phyloP scores from a whole-genome alignment of 2,329 filamentous ascomycete species.

The Cladophialophora chaetospira region DNA sequence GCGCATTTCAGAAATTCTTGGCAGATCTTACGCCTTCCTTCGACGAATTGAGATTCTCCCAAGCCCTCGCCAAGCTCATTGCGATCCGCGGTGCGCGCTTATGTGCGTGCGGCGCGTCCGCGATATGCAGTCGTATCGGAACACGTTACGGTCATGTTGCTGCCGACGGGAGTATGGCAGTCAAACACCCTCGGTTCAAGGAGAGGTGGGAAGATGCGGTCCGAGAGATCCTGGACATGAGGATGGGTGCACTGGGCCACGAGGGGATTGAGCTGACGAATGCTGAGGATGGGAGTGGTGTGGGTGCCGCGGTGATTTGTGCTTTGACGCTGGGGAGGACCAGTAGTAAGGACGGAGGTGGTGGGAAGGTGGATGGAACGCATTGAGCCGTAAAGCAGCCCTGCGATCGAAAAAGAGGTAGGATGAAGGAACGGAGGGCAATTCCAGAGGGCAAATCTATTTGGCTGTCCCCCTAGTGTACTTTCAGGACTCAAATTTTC shows the following conservation, averaged over 20 bases:
- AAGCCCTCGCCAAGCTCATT: constrained; percentile 87
- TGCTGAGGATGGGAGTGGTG: constrained; percentile 46
- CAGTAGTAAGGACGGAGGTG: too few species aligned
- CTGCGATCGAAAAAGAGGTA: too few species aligned
- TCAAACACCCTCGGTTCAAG: constrained; percentile 47
- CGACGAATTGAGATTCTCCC: constrained; percentile 50
- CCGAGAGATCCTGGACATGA: constrained; percentile 42
- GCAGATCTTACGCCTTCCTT: constrained; percentile 2
- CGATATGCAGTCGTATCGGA: constrained; percentile 94
- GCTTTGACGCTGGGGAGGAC: constrained; percentile 37
- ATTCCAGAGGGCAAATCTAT: too few species aligned
- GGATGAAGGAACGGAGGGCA: too few species aligned
- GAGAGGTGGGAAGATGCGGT: constrained; percentile 43
- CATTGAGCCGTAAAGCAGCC: too few species aligned
- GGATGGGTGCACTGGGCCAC: constrained; percentile 15
- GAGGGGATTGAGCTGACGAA: constrained; percentile 38
- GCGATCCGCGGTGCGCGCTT: constrained; percentile 91
- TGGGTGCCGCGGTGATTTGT: constrained; percentile 43
- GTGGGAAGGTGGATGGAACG: too few species aligned
- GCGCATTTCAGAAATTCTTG: background rate
- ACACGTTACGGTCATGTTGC: constrained; percentile 88
- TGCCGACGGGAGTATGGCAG: constrained; percentile 59
- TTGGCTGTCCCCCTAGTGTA: too few species aligned
- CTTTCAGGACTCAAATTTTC: too few species aligned
- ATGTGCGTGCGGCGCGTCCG: constrained; percentile 90